Evolutionary conservation across 2,329 filamentous ascomycete species (phyloP).

Genomic region (Fusarium fujikuroi): DNA sequence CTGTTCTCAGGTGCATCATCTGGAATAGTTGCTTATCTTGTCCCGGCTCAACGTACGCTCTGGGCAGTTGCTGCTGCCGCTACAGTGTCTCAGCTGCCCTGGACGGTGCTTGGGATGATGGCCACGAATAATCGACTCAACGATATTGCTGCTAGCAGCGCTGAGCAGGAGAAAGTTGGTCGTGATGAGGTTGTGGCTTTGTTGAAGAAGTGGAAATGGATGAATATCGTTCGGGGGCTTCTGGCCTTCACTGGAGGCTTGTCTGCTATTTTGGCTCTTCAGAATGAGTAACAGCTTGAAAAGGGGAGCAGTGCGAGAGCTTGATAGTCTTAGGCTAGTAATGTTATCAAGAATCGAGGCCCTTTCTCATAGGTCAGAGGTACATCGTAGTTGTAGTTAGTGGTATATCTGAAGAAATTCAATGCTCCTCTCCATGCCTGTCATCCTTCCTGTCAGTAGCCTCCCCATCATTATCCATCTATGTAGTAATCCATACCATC

Average conservation of each 20-base stretch:
- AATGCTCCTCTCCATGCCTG: neutral
- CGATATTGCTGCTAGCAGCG: constrained; percentile 12
- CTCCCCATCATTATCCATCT: neutral
- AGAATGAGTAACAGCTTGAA: neutral
- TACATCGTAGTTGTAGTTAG: neutral
- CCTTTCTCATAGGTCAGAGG: neutral
- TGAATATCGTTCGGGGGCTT: constrained; percentile 32
- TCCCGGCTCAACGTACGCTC: constrained; percentile 24
- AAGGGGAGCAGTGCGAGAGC: neutral
- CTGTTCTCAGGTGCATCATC: constrained; percentile 28
- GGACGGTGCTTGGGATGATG: constrained; percentile 36
- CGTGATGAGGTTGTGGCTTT: constrained; percentile 21
- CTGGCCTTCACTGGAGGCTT: constrained; percentile 28
- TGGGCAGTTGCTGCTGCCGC: constrained; percentile 19
- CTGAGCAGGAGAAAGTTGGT: constrained; percentile 20
- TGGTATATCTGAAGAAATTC: constrained; percentile 12
- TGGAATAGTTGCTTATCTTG: constrained; percentile 24
- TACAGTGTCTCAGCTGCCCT: constrained; percentile 29
- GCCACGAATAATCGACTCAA: constrained; percentile 27
- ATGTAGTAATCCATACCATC: neutral
- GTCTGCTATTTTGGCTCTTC: constrained; percentile 26
- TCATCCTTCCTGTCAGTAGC: neutral
- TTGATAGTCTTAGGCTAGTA: neutral
- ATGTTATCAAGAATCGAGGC: neutral
- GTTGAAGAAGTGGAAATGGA: constrained; percentile 33